phyloP scores from a whole-genome alignment of 2,329 filamentous ascomycete genomes.

The Clathrospora elynae region DNA sequence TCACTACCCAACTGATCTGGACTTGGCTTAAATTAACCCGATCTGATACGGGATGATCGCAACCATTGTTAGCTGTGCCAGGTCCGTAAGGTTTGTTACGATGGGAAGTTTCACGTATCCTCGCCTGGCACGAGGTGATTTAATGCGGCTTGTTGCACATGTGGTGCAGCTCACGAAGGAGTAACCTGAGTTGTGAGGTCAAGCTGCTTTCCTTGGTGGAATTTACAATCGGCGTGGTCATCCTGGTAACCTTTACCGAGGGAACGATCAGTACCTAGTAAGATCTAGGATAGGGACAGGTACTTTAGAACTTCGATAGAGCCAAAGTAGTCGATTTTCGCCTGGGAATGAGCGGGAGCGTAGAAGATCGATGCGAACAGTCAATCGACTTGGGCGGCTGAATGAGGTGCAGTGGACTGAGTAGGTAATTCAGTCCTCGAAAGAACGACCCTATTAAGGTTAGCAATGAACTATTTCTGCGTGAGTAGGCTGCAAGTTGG shows the following conservation, averaged over 20 bases:
- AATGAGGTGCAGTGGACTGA: conserved; percentile 8
- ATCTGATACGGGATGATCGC: conserved; percentile 6
- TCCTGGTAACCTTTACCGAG: not conserved
- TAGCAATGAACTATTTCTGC: conserved; percentile 13
- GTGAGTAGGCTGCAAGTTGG: conserved; percentile 43
- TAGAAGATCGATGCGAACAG: conserved; percentile 3
- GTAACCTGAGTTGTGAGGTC: conserved; percentile 6
- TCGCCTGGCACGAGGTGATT: conserved; percentile 14
- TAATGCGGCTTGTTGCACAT: conserved; percentile 10
- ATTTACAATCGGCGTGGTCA: not conserved
- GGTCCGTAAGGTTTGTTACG: conserved; percentile 1
- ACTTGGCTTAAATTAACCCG: conserved; percentile 5
- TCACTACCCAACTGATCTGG: not conserved
- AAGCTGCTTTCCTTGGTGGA: not conserved
- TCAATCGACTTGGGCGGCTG: conserved; percentile 12
- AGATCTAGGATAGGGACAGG: conserved; percentile 1
- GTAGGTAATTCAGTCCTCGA: not conserved
- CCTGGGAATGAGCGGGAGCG: conserved; percentile 3
- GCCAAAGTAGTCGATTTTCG: not conserved
- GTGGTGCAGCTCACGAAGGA: conserved; percentile 13
- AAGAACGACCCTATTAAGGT: conserved; percentile 9
- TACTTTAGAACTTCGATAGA: not conserved
- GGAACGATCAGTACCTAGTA: conserved; percentile 6
- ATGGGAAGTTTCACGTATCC: conserved; percentile 2
- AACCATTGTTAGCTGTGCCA: conserved; percentile 17